Conservation (phyloP, 202 grass and related monocot species). For the Brachypodium distachyon region DNA sequence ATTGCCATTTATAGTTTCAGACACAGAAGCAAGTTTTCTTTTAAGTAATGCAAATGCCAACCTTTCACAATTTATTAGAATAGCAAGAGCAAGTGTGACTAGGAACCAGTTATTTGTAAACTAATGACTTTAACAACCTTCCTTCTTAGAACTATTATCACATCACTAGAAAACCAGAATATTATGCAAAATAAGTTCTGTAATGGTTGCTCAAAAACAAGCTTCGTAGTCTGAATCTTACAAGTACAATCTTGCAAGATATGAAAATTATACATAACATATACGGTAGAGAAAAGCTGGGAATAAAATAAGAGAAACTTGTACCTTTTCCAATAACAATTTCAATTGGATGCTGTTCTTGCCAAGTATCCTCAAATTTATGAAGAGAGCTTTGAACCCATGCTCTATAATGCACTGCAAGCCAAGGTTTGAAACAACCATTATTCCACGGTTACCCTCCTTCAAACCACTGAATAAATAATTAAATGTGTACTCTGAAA, state of each 20-base stretch:
- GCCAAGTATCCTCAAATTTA: slow-evolving; percentile 97
- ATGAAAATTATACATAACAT: background rate
- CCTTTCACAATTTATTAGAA: background rate
- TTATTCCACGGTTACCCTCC: background rate
- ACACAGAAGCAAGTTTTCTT: background rate
- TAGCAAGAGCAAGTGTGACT: background rate
- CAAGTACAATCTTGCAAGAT: background rate
- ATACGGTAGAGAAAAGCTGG: background rate
- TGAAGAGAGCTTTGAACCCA: slow-evolving; percentile 66
- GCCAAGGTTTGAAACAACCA: background rate
- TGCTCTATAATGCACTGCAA: slow-evolving; percentile 81
- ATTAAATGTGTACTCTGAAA: background rate
- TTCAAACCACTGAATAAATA: background rate
- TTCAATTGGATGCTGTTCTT: slow-evolving; percentile 83
- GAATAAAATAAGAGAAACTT: background rate
- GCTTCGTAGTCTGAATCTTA: background rate
- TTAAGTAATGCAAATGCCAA: background rate
- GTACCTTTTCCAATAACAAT: slow-evolving; percentile 74
- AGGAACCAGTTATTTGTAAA: background rate
- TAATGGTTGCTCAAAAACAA: no score
- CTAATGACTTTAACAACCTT: background rate
- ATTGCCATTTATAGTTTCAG: background rate
- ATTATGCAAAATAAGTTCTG: background rate
- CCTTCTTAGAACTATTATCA: background rate
- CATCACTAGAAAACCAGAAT: slow-evolving; percentile 1